These are phyloP conservation scores for Cladophialophora chaetospira DNA, from an alignment of 2,329 filamentous ascomycete species.

Conservation along the genomic window DNA sequence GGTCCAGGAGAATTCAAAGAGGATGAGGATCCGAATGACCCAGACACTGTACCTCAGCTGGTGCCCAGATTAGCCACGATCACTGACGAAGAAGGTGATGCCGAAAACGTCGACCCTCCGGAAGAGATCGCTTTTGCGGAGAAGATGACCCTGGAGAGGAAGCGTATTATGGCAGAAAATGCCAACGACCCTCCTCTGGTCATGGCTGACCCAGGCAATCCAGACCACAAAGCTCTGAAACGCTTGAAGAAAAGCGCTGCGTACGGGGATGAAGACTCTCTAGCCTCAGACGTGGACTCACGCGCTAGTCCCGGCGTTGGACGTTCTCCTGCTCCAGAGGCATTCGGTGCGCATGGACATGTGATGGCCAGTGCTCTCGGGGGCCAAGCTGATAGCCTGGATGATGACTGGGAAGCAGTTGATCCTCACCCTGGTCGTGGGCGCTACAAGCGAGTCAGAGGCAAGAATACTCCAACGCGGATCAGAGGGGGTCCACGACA, in stretches of 20 bases:
- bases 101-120: constrained; percentile 53
- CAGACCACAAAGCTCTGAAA: constrained; percentile 46
- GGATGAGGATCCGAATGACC: constrained; percentile 36
- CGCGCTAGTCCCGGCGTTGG: constrained; percentile 31
- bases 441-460: constrained; percentile 42
- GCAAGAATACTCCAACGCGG: constrained; percentile 33
- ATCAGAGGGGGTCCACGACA: constrained; percentile 36
- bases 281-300: constrained; percentile 32
- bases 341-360: constrained; percentile 19
- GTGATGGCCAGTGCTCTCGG: constrained; percentile 28
- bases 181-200: constrained; percentile 40
- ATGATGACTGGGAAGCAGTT: constrained; percentile 45
- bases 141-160: constrained; percentile 51
- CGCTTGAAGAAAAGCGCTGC: constrained; percentile 46
- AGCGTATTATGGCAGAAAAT: constrained; percentile 47
- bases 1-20: constrained; percentile 53
- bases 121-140: constrained; percentile 53
- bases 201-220: constrained; percentile 32
- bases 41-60: constrained; percentile 49
- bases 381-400: constrained; percentile 35
- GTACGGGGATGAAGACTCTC: constrained; percentile 29
- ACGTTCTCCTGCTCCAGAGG: constrained; percentile 28
- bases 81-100: constrained; percentile 52
- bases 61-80: constrained; percentile 51
- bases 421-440: constrained; percentile 40